Base-by-base conservation (phyloP, 495 filamentous ascomycete species). In the Aspergillus avenaceus region DNA sequence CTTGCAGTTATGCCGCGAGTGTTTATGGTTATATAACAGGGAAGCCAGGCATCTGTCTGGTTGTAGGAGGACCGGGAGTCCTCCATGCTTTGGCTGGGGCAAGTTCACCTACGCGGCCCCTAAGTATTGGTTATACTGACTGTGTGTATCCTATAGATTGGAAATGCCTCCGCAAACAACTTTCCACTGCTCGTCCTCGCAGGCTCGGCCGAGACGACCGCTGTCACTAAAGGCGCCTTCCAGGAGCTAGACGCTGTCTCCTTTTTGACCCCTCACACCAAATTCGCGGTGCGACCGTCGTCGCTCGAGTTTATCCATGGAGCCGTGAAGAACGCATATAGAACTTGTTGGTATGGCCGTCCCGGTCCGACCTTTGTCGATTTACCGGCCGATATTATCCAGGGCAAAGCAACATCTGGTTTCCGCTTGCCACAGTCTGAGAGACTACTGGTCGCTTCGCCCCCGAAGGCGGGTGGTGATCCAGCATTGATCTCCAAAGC, bases 1-100 rank as follows among this genome's bases (percentile, higher is more conserved):
- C 83, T 9, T 81, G 80, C 18, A 74, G 73, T 49, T 84, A 85
- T 70, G 81, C 82, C 3, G 82, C 82, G 3, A 78, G 74, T 47
- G 79, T 77, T 2, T 84, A 86, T 72, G 83, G 82, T 19, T 85
- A 83, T 53, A 68, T 86, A 57, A 83, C 80, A 2, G 83, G 82
- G 8, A 74, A 59, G 34, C 81, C 81, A 5, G 83, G 82, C 0
- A 76, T 85, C 7, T 84, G 79, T 61, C 66, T 85, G 18, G 80
- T 83, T 8, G 83, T 86, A 7, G 83, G 83, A 29, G 83, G 83
- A 16, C 83, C 83, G 2, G 83, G 81, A 22, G 80, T 85, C 8
- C 60, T 84, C 14, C 83, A 86, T 65, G 79, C 77, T 2, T 66
- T 85, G 58, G 78, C 83, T 31, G 83, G 82, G 28, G 80, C 76